phyloP scores from a whole-genome alignment of 2,329 filamentous ascomycete species.

The Ophiostoma perfectum region DNA sequence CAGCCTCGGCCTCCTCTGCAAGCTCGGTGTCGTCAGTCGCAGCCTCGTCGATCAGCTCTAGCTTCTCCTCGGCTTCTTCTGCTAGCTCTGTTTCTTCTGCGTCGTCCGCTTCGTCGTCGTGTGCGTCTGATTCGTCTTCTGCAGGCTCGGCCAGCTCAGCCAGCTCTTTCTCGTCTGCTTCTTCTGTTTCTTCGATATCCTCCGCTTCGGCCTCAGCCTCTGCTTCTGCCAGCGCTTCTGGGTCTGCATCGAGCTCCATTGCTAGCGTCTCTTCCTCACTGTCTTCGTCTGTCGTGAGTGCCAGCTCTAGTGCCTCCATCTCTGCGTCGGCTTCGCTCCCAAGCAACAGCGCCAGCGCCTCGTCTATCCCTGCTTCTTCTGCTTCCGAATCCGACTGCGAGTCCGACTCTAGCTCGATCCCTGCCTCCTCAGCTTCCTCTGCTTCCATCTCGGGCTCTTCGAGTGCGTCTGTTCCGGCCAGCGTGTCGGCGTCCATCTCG shows the following conservation, averaged over 20 bases:
- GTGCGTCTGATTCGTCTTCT: too few species aligned
- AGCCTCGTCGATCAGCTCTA: too few species aligned
- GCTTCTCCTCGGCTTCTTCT: too few species aligned
- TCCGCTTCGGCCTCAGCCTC: neutral
- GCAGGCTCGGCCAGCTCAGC: too few species aligned
- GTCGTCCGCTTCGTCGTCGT: too few species aligned
- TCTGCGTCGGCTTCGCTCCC: neutral
- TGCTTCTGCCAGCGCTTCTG: neutral
- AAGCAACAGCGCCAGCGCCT: neutral
- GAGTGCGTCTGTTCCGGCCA: too few species aligned
- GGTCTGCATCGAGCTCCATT: neutral
- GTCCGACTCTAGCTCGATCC: constrained; percentile 6
- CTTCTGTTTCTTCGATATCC: too few species aligned
- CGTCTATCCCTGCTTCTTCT: neutral
- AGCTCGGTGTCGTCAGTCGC: too few species aligned
- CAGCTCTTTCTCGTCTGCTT: too few species aligned
- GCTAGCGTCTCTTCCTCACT: neutral
- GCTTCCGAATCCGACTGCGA: neutral
- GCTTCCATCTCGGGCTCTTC: neutral
- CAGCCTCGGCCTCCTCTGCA: neutral
- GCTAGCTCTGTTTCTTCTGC: too few species aligned
- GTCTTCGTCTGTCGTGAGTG: neutral
- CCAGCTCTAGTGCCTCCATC: neutral
- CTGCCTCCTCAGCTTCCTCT: neutral
- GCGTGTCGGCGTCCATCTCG: too few species aligned